A percentile compares a stretch with the other conserved stretches of the same genome.
Conservation (phyloP, 2,329 filamentous ascomycete species). For the Macrophomina phaseolina region DNA sequence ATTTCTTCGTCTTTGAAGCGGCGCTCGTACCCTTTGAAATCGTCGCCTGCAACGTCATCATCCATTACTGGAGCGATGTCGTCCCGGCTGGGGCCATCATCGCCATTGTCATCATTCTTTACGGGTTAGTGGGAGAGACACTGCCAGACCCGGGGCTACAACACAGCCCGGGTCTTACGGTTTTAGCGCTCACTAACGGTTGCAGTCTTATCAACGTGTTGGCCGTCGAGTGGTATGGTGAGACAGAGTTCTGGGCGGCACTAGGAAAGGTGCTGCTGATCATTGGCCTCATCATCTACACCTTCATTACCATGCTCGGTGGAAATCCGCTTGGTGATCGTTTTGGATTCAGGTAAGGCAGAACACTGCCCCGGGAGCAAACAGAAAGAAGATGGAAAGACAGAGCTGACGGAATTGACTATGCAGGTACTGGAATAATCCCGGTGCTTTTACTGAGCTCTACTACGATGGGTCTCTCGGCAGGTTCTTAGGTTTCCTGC, state of each 20-base stretch:
- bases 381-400: not conserved
- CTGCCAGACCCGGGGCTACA: too few species aligned
- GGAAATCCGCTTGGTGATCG: conserved; percentile 77
- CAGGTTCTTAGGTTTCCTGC: conserved; percentile 76
- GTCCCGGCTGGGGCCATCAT: conserved; percentile 65
- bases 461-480: conserved; percentile 71
- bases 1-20: conserved; percentile 75
- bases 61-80: conserved; percentile 73
- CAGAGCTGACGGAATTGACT: conserved; percentile 63
- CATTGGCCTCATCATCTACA: conserved; percentile 71
- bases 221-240: conserved; percentile 74
- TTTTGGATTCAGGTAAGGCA: conserved; percentile 74
- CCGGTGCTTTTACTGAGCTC: conserved; percentile 70
- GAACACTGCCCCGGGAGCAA: conserved; percentile 56
- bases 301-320: conserved; percentile 82
- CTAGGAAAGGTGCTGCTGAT: conserved; percentile 78
- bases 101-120: conserved; percentile 72
- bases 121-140: conserved; percentile 58
- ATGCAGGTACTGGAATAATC: conserved; percentile 73
- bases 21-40: conserved; percentile 71
- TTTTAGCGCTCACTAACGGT: conserved; percentile 58
- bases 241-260: conserved; percentile 80
- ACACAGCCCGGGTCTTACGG: too few species aligned
- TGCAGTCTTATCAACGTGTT: conserved; percentile 73
- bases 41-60: conserved; percentile 73